phyloP scores from a whole-genome alignment of 441 rosid genomes.

The Gossypium trilobum region DNA sequence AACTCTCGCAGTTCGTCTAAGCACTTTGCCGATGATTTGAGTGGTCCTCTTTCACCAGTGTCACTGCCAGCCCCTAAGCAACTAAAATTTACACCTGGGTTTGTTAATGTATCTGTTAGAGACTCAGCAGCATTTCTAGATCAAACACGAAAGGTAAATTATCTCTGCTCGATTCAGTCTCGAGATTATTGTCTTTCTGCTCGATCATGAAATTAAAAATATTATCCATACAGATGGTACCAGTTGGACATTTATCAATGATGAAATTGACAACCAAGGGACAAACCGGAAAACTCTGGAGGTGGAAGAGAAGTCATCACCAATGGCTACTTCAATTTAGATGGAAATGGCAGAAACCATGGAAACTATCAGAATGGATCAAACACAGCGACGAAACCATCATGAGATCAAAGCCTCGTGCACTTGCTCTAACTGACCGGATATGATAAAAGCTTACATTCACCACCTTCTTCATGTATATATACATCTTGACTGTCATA shows the following conservation, averaged over 20 bases:
- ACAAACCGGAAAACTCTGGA: slow-evolving; percentile 63
- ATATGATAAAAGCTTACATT: slow-evolving; percentile 21
- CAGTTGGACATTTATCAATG: slow-evolving; percentile 38
- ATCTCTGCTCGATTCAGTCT: not conserved
- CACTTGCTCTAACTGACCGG: slow-evolving; percentile 28
- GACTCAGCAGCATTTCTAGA: slow-evolving; percentile 45
- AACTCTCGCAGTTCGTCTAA: slow-evolving; percentile 45
- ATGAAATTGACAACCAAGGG: slow-evolving; percentile 40
- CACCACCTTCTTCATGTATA: slow-evolving; percentile 16
- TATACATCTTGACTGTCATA: slow-evolving; percentile 20
- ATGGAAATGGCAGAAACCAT: slow-evolving; percentile 79
- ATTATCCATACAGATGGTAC: slow-evolving; percentile 36
- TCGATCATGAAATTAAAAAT: slow-evolving; percentile 9
- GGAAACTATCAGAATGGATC: slow-evolving; percentile 74
- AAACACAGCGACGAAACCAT: slow-evolving; percentile 62
- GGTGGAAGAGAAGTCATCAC: slow-evolving; percentile 76
- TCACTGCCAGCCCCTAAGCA: slow-evolving; percentile 59
- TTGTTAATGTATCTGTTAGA: slow-evolving; percentile 39
- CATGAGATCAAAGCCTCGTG: slow-evolving; percentile 44
- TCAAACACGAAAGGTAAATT: slow-evolving; percentile 34
- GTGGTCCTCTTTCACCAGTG: slow-evolving; percentile 43
- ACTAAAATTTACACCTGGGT: slow-evolving; percentile 47
- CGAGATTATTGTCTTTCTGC: slow-evolving; percentile 10
- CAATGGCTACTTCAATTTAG: slow-evolving; percentile 70
- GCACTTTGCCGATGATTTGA: slow-evolving; percentile 34